Conservation (phyloP, 208 protist genomes). For the Leishmania amazonensis region DNA sequence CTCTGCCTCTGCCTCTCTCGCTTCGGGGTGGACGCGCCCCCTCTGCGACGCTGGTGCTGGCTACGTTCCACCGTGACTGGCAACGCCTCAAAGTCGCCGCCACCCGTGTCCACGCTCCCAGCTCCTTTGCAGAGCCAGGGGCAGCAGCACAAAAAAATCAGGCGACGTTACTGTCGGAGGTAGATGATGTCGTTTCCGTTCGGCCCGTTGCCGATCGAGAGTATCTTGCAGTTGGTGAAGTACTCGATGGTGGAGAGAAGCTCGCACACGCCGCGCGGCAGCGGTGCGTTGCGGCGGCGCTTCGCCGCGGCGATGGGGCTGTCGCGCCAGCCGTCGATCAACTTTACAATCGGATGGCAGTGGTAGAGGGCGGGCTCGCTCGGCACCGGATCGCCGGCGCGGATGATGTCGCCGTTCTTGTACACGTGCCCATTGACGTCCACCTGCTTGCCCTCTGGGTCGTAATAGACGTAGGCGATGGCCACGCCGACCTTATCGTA, state of each 20-base stretch:
- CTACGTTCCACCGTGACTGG: neutral
- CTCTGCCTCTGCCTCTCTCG: neutral
- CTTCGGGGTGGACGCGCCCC: neutral
- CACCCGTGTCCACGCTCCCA: neutral
- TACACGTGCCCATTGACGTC: constrained; percentile 80
- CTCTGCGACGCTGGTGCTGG: too few relatives aligned
- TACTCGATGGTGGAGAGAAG: constrained; percentile 84
- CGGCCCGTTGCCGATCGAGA: constrained; percentile 93
- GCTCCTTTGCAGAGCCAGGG: neutral
- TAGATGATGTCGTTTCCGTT: constrained; percentile 89
- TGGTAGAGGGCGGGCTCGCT: constrained; percentile 75
- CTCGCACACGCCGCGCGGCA: constrained; percentile 81
- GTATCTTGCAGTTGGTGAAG: constrained; percentile 83
- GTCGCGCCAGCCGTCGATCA: constrained; percentile 82
- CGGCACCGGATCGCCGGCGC: constrained; percentile 86
- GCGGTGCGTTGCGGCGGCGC: constrained; percentile 50
- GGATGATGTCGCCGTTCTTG: constrained; percentile 89
- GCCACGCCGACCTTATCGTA: constrained; percentile 90
- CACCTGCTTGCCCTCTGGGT: constrained; percentile 43
- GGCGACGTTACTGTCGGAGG: constrained; percentile 56
- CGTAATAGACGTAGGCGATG: constrained; percentile 92
- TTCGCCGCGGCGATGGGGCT: constrained; percentile 72
- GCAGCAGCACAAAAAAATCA: neutral
- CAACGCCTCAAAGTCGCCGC: neutral
- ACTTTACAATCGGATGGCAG: constrained; percentile 90